These are phyloP conservation scores for Lippia alba DNA, from an alignment of 305 asterid genomes.

Conservation along the genomic window DNA sequence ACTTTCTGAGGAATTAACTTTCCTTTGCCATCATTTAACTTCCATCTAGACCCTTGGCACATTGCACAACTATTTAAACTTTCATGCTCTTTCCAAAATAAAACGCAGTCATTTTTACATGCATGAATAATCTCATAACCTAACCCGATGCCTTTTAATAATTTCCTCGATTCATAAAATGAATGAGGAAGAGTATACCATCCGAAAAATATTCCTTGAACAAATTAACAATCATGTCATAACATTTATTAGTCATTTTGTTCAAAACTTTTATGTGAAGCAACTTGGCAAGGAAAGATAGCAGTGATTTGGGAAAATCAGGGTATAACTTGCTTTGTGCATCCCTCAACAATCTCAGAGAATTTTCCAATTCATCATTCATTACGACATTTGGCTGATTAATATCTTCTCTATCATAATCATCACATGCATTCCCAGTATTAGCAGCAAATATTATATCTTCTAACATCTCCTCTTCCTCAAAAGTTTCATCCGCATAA, in stretches of 20 bases:
- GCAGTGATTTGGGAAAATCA: neutral
- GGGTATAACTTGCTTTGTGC: neutral
- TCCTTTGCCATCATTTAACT: constrained; percentile 3
- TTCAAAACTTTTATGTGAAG: neutral
- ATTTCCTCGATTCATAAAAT: constrained; percentile 1
- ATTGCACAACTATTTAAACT: neutral
- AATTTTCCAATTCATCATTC: neutral
- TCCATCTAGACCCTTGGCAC: constrained; percentile 11
- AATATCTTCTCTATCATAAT: neutral
- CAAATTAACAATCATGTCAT: neutral
- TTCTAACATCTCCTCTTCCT: constrained; percentile 5
- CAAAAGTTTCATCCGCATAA: neutral
- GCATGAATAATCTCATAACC: constrained; percentile 19
- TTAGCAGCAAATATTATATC: neutral
- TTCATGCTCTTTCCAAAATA: constrained; percentile 7
- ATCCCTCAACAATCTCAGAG: neutral
- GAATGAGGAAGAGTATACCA: neutral
- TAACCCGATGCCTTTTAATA: neutral
- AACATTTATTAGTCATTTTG: neutral
- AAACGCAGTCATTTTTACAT: constrained; percentile 11
- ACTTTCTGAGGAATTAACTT: neutral
- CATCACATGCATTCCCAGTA: too few species aligned
- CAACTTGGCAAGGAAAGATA: neutral
- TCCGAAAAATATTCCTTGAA: neutral
- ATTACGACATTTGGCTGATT: neutral